Percentiles rank a stretch among this genome's conserved stretches.
Conservation (phyloP, 306 rosid genomes). For the Rubus parviflorus region DNA sequence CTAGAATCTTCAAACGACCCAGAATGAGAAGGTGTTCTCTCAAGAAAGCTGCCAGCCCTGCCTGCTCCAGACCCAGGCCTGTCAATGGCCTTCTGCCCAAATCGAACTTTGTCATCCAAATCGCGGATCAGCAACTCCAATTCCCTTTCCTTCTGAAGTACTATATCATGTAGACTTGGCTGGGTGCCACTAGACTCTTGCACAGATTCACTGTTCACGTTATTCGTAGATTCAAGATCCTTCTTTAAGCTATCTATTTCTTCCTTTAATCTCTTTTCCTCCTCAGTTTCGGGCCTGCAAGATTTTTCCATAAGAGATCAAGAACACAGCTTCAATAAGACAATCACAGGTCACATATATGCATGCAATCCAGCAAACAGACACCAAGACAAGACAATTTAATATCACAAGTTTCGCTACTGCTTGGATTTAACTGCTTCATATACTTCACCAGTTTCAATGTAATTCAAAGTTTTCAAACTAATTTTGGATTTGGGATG, state of each 20-base stretch:
- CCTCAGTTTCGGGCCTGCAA: slow-evolving; percentile 77
- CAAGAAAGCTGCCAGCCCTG: slow-evolving; percentile 41
- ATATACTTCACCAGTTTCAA: background rate
- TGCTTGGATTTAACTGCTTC: background rate
- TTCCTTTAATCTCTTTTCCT: slow-evolving; percentile 74
- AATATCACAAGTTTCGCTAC: background rate
- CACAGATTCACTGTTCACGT: slow-evolving; percentile 41
- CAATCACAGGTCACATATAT: background rate
- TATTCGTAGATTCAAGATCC: slow-evolving; percentile 49
- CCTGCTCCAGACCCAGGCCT: slow-evolving; percentile 88
- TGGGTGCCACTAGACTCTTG: slow-evolving; percentile 51
- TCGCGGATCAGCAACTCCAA: slow-evolving; percentile 65
- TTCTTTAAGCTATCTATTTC: slow-evolving; percentile 71
- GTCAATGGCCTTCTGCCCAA: slow-evolving; percentile 84
- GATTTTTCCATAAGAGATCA: slow-evolving; percentile 29
- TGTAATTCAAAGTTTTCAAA: background rate
- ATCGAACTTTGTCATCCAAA: slow-evolving; percentile 88
- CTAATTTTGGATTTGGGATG: background rate
- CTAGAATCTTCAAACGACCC: slow-evolving; percentile 78
- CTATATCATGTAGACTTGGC: slow-evolving; percentile 26
- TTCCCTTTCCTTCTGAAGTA: slow-evolving; percentile 63
- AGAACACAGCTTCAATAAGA: slow-evolving; percentile 20
- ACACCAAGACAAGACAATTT: background rate
- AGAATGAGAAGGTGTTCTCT: slow-evolving; percentile 71
- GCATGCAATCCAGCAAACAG: slow-evolving; percentile 13